Base-by-base conservation (phyloP, 305 asterid species). In the Solanum hybrid region DNA sequence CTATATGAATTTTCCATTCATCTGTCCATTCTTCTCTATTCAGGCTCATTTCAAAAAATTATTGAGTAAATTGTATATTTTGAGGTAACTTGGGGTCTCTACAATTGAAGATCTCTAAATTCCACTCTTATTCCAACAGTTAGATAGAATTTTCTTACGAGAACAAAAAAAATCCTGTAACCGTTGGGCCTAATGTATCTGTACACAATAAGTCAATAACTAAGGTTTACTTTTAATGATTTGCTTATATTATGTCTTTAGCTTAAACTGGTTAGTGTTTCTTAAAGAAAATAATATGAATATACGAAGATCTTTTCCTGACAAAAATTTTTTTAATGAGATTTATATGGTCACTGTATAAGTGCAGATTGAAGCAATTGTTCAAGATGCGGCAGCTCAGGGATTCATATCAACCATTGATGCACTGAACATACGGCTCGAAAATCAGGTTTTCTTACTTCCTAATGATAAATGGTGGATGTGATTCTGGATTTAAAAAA, bases 321-420 rank as follows among this genome's bases (percentile, higher is more conserved):
- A 27, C 75, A 27, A 10, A 29, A 41, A 3, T 8, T 17, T 10
- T 41, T 45, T 51, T 17, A 5, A 84, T 14, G 57, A 3, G 76
- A 51, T 29, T 51, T 84, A 31, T 84, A 34, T 29, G 76, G 76
- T 84, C 75, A 45, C 26, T 31, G 73, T 29, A 3, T 17, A 68
- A 88, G 89, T 65, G 90, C 90, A 97, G 99, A 93, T 97, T 89
- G 99, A 97, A 92, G 96, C 99, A 78, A 95, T 97, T 87, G 92
- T 93, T 90, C 98, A 95, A 89, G 98, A 97, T 92, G 92, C 93
- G 41, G 96, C 94, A 85, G 98, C 98, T 86, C 92, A 91, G 90
- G 99, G 99, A 79, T 91, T 94, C 93, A 96, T 97, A 88, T 95
- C 95, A 45, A 94, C 90, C 81, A 94, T 91, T 31, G 95, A 93